phyloP scores from a whole-genome alignment of 2,329 filamentous ascomycete genomes.

The Cercospora canescens region DNA sequence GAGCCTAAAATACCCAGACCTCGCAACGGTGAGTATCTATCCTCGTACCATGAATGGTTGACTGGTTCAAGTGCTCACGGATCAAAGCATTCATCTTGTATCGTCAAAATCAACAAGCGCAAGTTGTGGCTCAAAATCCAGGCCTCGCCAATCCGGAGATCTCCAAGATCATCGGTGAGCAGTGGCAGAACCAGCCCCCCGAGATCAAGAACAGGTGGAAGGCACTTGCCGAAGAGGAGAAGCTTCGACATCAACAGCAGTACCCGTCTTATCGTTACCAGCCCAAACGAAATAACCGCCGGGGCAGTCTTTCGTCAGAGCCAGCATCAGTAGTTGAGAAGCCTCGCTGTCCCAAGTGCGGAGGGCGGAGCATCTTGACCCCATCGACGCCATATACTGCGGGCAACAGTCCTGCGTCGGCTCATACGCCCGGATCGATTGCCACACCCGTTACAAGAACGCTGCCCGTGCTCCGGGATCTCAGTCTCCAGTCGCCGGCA shows the following conservation, averaged over 20 bases:
- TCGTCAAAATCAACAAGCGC: constrained; percentile 85
- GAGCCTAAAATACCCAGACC: constrained; percentile 71
- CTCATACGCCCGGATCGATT: constrained; percentile 33
- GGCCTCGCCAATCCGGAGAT: constrained; percentile 92
- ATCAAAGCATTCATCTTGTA: constrained; percentile 91
- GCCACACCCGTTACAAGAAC: constrained; percentile 39
- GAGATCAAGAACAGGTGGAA: constrained; percentile 86
- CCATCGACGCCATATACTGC: constrained; percentile 56
- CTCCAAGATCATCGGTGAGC: constrained; percentile 92
- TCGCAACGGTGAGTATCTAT: constrained; percentile 62
- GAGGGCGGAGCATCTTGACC: constrained; percentile 65
- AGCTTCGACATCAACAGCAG: constrained; percentile 80
- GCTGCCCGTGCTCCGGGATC: constrained; percentile 37
- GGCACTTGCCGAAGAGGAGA: constrained; percentile 86
- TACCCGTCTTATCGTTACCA: constrained; percentile 96
- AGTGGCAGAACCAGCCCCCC: constrained; percentile 78
- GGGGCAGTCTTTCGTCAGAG: constrained; percentile 36
- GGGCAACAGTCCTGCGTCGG: constrained; percentile 30
- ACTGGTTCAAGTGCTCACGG: constrained; percentile 24
- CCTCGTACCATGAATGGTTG: constrained; percentile 1
- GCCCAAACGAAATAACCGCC: constrained; percentile 62
- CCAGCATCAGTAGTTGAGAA: constrained; percentile 38
- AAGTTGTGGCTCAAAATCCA: constrained; percentile 79
- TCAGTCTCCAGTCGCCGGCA: constrained; percentile 38
- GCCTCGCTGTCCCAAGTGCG: constrained; percentile 67